Base-by-base conservation (phyloP, 306 rosid species). In the Cyclanthera cordifolia region DNA sequence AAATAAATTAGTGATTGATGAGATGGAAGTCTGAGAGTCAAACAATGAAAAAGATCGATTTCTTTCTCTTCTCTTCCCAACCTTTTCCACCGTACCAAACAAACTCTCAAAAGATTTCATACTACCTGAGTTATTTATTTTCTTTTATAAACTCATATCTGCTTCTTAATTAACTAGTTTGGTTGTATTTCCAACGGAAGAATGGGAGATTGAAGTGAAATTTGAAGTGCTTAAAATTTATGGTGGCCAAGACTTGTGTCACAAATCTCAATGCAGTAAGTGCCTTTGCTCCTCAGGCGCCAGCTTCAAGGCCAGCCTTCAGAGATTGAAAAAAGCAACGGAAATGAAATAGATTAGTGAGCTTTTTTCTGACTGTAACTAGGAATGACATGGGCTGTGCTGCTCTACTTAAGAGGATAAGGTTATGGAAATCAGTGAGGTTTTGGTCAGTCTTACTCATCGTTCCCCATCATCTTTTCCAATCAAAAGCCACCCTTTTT, bases 401-500 rank as follows among this genome's bases (percentile, higher is more conserved):
- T 56, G 60, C 10, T 16, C 10, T 16, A 60, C 53, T 67, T 50
- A 69, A 69, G 51, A 64, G 71, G 97, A 88, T 90, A 83, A 86
- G 89, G 82, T 82, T 84, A 64, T 72, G 77, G 80, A 75, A 77
- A 84, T 84, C 82, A 46, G 73, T 53, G 73, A 74, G 56, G 77
- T 78, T 77, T 82, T 37, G 55, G 58, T 57, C 49, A 34, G 23
- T 45, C 67, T 21, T 28, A 30, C 84, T 82, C 79, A 82, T 81
- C 32, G 57, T 72, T 63, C 75, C 39, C 59, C 71, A 61, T 83
- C 82, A 85, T 78, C 80, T 78, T 76, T 81, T 74, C 77, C 85
- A 68, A 80, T 83, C 81, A 80, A 73, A 49, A 39, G 10, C 77
- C 79, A 74, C 65, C 70, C 79, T 43, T 72, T 86, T 75, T 53